Percentiles rank a stretch among this genome's conserved stretches.
These are phyloP conservation scores for Aureobasidium sp. DNA, from an alignment of 2,329 filamentous ascomycete species.

Conservation along the genomic window DNA sequence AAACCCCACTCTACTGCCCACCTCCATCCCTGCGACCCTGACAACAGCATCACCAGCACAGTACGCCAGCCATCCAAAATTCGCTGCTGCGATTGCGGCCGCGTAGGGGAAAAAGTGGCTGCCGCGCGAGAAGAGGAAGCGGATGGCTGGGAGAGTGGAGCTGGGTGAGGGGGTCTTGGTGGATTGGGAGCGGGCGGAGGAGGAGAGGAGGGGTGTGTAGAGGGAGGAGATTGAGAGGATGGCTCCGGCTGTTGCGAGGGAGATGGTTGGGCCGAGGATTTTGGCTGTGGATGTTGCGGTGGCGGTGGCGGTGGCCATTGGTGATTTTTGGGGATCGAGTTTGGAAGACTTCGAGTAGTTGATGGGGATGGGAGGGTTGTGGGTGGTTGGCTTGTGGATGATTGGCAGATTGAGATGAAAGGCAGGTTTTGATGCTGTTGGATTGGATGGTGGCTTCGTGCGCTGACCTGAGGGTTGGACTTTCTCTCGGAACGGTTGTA, in stretches of 20 bases:
- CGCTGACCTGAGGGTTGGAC: too few species aligned
- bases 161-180: not conserved
- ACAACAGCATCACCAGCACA: not conserved
- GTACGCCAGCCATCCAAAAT: not conserved
- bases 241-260: not conserved
- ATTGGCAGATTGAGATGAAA: too few species aligned
- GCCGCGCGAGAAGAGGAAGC: not conserved
- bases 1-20: not conserved
- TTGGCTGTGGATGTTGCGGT: not conserved
- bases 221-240: not conserved
- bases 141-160: not conserved
- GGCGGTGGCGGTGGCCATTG: too few species aligned
- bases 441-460: too few species aligned
- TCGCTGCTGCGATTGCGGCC: not conserved
- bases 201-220: not conserved
- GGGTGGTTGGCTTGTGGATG: too few species aligned
- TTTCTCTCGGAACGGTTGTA: too few species aligned
- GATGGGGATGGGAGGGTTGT: too few species aligned
- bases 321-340: too few species aligned
- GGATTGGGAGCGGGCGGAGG: not conserved
- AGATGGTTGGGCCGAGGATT: not conserved
- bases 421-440: too few species aligned
- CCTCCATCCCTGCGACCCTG: not conserved
- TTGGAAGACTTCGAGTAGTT: not conserved
- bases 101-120: not conserved